A percentile compares a stretch with the other conserved stretches of the same genome.
Evolutionary conservation across 192 early-diverging fungal genomes (phyloP).

Genomic region (Pilaira anomala): DNA sequence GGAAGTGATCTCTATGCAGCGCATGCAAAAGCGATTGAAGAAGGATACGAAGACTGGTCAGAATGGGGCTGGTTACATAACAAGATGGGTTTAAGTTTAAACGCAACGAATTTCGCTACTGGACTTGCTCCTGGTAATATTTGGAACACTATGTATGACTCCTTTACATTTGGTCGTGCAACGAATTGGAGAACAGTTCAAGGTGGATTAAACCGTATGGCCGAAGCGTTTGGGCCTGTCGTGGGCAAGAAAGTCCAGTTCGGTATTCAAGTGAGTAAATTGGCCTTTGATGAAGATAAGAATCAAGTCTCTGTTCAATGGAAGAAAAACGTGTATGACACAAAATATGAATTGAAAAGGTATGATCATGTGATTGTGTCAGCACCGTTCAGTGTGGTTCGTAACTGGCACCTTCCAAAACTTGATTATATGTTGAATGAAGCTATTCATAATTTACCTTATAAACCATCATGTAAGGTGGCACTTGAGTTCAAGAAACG

Average conservation of each 20-base stretch:
- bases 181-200: constrained; percentile 26
- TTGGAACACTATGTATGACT: constrained; percentile 10
- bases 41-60: constrained; percentile 22
- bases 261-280: constrained; percentile 18
- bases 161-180: constrained; percentile 7
- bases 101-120: constrained; percentile 16
- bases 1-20: constrained; percentile 19
- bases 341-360: not conserved
- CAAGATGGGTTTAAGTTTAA: constrained; percentile 17
- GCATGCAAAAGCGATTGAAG: constrained; percentile 11
- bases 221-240: constrained; percentile 25
- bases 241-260: constrained; percentile 26
- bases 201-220: constrained; percentile 30
- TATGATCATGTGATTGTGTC: constrained; percentile 37
- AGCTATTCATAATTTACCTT: constrained; percentile 21
- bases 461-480: constrained; percentile 20
- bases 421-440: constrained; percentile 8
- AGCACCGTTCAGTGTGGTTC: constrained; percentile 26
- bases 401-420: constrained; percentile 33
- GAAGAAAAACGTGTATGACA: constrained; percentile 12
- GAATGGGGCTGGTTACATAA: constrained; percentile 22
- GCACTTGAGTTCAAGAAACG: constrained; percentile 26
- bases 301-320: constrained; percentile 26
- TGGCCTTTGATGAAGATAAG: constrained; percentile 11
- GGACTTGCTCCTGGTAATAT: constrained; percentile 1